A percentile compares a stretch with the other conserved stretches of the same genome.
Evolutionary conservation across 2,329 filamentous ascomycete species (phyloP).

Genomic region (Pseudocercospora fuligena): DNA sequence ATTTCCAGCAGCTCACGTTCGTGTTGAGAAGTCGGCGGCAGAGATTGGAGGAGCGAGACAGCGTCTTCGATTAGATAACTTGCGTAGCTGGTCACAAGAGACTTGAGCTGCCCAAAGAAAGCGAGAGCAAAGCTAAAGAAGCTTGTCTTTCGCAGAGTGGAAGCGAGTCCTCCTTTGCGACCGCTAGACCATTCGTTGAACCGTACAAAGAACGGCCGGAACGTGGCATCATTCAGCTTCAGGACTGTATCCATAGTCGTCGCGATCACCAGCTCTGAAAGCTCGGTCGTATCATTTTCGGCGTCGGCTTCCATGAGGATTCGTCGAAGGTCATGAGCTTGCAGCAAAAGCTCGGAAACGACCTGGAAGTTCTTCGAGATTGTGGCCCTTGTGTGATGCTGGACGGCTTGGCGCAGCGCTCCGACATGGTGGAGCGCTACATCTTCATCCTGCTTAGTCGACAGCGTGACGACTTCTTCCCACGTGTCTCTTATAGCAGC

Average conservation of each 20-base stretch:
- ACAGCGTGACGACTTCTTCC: slow-evolving; percentile 56
- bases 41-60: slow-evolving; percentile 62
- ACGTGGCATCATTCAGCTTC: slow-evolving; percentile 92
- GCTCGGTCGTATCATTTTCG: slow-evolving; percentile 66
- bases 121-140: slow-evolving; percentile 79
- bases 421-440: slow-evolving; percentile 45
- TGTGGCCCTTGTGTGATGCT: slow-evolving; percentile 75
- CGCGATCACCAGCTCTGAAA: slow-evolving; percentile 59
- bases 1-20: slow-evolving; percentile 69
- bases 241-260: slow-evolving; percentile 87
- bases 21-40: slow-evolving; percentile 48
- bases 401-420: slow-evolving; percentile 68
- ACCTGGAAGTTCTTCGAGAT: slow-evolving; percentile 75
- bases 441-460: slow-evolving; percentile 55
- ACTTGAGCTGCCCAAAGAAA: slow-evolving; percentile 87
- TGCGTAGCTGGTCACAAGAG: slow-evolving; percentile 90
- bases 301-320: slow-evolving; percentile 48
- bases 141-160: slow-evolving; percentile 67
- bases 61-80: slow-evolving; percentile 81
- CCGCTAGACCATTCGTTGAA: slow-evolving; percentile 84
- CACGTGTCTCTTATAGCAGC: slow-evolving; percentile 74
- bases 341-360: slow-evolving; percentile 66
- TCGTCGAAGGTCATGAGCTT: slow-evolving; percentile 68
- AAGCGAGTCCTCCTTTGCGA: slow-evolving; percentile 54
- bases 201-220: slow-evolving; percentile 86